A percentile compares a stretch with the other conserved stretches of the same genome.
These are phyloP conservation scores for Jamesozyma spencerorum DNA, from an alignment of 805 yeast genomes.

Conservation along the genomic window DNA sequence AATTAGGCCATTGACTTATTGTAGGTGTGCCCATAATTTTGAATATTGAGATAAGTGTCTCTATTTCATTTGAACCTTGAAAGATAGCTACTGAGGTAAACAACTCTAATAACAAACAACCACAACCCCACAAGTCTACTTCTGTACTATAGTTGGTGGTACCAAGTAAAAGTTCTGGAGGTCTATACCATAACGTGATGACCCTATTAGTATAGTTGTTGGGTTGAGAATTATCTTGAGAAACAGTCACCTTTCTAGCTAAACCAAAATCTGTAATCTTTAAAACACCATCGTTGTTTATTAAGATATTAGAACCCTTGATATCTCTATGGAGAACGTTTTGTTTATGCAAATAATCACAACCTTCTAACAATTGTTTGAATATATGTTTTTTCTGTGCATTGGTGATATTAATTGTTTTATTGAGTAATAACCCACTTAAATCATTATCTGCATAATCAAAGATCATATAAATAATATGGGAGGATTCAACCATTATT, in stretches of 20 bases:
- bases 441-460: constrained; percentile 92
- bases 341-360: constrained; percentile 57
- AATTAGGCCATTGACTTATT: constrained; percentile 62
- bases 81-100: constrained; percentile 69
- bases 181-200: constrained; percentile 94
- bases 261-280: constrained; percentile 78
- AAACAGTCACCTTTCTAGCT: constrained; percentile 56
- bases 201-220: constrained; percentile 86
- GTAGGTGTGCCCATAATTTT: constrained; percentile 84
- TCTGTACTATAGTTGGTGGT: constrained; percentile 84
- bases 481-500: constrained; percentile 68
- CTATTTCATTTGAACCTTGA: constrained; percentile 82
- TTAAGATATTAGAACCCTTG: constrained; percentile 68
- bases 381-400: constrained; percentile 61
- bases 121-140: constrained; percentile 95
- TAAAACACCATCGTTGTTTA: constrained; percentile 52
- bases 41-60: constrained; percentile 69
- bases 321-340: constrained; percentile 72
- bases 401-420: constrained; percentile 49
- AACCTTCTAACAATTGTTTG: constrained; percentile 57
- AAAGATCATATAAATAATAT: constrained; percentile 76
- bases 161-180: constrained; percentile 87
- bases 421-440: constrained; percentile 76
- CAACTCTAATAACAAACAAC: constrained; percentile 79
- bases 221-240: constrained; percentile 39